Conservation (phyloP, 225 moss, liverwort and hornwort species). For the Rhytidiadelphus loreus region DNA sequence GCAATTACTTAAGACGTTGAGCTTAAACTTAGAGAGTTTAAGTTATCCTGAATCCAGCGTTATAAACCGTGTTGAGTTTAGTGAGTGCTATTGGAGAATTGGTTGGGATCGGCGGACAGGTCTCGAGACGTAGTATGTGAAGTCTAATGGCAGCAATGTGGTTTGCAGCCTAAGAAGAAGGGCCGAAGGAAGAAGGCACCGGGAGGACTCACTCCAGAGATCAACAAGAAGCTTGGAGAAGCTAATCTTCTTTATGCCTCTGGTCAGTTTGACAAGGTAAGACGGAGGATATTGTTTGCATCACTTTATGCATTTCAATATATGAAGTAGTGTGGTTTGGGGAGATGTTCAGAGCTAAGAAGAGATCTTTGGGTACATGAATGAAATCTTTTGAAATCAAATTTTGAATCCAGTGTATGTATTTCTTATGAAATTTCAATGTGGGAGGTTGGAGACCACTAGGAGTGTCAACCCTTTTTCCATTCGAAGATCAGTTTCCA, state of each 20-base stretch:
- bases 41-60: background rate
- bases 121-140: background rate
- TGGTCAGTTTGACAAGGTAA: slow-evolving; percentile 88
- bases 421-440: background rate
- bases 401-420: background rate
- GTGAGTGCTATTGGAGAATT: background rate
- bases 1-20: background rate
- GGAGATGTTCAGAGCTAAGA: background rate
- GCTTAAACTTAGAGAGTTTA: background rate
- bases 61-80: background rate
- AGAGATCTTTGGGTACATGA: background rate
- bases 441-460: background rate
- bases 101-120: background rate
- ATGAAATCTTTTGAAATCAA: background rate
- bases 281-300: background rate
- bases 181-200: slow-evolving; percentile 47
- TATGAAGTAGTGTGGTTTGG: background rate
- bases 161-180: slow-evolving; percentile 50
- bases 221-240: slow-evolving; percentile 87
- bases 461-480: background rate
- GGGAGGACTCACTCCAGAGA: slow-evolving; percentile 72
- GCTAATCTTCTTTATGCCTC: slow-evolving; percentile 89
- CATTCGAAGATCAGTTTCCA: background rate
- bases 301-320: background rate
- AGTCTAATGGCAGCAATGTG: background rate